A percentile compares a stretch with the other conserved stretches of the same genome.
Evolutionary conservation across 768 basidiomycete species (phyloP).

Genomic region (Suillus brevipes): DNA sequence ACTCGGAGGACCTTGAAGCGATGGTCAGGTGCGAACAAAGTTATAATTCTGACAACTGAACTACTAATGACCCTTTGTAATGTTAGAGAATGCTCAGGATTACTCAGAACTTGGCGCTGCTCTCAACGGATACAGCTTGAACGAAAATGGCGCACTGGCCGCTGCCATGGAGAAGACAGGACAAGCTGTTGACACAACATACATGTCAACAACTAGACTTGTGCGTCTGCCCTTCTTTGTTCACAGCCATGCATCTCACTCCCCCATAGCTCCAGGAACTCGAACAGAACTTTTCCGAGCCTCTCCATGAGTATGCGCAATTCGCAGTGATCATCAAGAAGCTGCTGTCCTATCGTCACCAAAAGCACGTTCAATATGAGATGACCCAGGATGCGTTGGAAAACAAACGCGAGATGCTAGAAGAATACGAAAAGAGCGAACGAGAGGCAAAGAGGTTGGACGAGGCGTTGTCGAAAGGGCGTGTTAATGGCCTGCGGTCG

Average conservation of each 20-base stretch:
- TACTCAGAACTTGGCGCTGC: slow-evolving; percentile 89
- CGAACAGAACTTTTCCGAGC: slow-evolving; percentile 94
- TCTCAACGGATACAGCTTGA: slow-evolving; percentile 90
- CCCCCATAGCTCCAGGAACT: slow-evolving; percentile 79
- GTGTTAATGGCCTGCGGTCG: slow-evolving; percentile 31
- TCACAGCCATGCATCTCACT: background rate
- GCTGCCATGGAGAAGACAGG: slow-evolving; percentile 93
- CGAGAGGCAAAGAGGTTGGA: slow-evolving; percentile 86
- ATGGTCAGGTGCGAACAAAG: slow-evolving; percentile 74
- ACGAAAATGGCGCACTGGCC: slow-evolving; percentile 73
- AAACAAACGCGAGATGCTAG: slow-evolving; percentile 77
- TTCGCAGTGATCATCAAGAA: slow-evolving; percentile 95
- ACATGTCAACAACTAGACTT: slow-evolving; percentile 87
- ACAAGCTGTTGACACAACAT: slow-evolving; percentile 92
- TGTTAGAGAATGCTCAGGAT: slow-evolving; percentile 76
- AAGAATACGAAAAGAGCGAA: slow-evolving; percentile 91
- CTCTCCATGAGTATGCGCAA: slow-evolving; percentile 92
- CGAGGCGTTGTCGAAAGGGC: slow-evolving; percentile 74
- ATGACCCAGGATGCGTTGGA: slow-evolving; percentile 93
- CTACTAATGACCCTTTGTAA: slow-evolving; percentile 8
- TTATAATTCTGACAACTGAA: slow-evolving; percentile 8
- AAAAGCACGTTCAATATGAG: slow-evolving; percentile 97
- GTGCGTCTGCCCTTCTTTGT: slow-evolving; percentile 43
- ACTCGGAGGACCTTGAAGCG: slow-evolving; percentile 89
- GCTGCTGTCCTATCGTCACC: slow-evolving; percentile 90